Percentiles rank a stretch among this genome's conserved stretches.
phyloP scores from a whole-genome alignment of 345 rosid genomes.

The Eucalyptus victrix region DNA sequence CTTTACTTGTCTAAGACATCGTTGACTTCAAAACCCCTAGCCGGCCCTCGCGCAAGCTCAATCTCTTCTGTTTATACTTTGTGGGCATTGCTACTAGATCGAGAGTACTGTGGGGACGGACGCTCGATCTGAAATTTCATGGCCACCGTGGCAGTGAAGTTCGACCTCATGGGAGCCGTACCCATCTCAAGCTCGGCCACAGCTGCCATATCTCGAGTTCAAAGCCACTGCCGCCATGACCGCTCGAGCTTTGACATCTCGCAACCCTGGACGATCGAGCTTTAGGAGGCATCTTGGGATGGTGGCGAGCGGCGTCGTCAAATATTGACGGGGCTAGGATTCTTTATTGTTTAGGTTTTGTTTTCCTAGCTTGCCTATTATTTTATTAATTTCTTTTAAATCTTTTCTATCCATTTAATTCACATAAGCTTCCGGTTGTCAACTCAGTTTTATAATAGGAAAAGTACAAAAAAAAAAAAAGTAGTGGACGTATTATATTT shows the following conservation, averaged over 20 bases:
- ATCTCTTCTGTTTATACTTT: neutral
- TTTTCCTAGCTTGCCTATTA: neutral
- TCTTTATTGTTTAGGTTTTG: neutral
- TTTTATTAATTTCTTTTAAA: neutral
- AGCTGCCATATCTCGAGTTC: neutral
- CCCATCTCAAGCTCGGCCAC: neutral
- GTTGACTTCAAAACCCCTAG: neutral
- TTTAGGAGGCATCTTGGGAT: neutral
- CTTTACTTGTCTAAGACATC: neutral
- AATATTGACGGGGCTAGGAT: neutral
- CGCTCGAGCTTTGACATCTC: neutral
- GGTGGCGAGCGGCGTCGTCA: neutral
- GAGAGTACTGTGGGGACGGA: neutral
- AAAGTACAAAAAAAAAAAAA: too few relatives aligned
- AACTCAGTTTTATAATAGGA: neutral
- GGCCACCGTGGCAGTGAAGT: neutral
- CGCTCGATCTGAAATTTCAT: neutral
- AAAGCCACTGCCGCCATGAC: neutral
- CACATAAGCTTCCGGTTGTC: neutral
- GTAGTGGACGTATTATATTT: too few relatives aligned
- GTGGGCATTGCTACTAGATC: neutral
- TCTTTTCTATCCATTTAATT: neutral
- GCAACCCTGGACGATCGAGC: neutral
- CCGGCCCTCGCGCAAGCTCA: neutral
- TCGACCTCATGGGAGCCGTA: rapidly evolving